phyloP scores from a whole-genome alignment of 2,329 filamentous ascomycete genomes.

The Pezicula radicicola region DNA sequence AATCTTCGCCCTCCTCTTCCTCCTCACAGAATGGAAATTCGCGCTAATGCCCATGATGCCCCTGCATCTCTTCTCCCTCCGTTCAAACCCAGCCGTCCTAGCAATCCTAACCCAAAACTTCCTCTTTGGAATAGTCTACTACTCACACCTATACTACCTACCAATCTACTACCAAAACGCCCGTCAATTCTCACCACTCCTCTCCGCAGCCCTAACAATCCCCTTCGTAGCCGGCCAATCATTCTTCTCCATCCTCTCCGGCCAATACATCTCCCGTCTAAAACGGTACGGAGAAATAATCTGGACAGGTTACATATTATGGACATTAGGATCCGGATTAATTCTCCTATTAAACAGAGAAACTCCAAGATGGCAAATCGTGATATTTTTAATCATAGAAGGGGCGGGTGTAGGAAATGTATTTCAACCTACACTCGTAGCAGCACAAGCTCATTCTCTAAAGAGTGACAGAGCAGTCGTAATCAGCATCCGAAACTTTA shows the following conservation, averaged over 20 bases:
- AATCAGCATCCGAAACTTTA: conserved; percentile 61
- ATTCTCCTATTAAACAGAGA: conserved; percentile 44
- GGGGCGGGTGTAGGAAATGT: conserved; percentile 50
- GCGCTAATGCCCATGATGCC: conserved; percentile 57
- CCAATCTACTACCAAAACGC: conserved; percentile 62
- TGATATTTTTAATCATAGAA: conserved; percentile 46
- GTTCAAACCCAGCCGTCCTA: conserved; percentile 44
- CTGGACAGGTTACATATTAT: conserved; percentile 33
- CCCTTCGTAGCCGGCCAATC: conserved; percentile 47
- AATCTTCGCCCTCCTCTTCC: conserved; percentile 43
- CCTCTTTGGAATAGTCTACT: conserved; percentile 57
- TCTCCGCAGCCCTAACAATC: conserved; percentile 49
- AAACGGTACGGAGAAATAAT: conserved; percentile 59
- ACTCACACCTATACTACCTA: conserved; percentile 55
- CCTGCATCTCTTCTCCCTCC: conserved; percentile 43
- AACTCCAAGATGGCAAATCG: conserved; percentile 45
- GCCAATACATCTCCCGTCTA: conserved; percentile 53
- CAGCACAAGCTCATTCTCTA: conserved; percentile 53
- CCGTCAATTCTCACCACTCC: conserved; percentile 25
- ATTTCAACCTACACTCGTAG: conserved; percentile 49
- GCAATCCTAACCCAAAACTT: conserved; percentile 57
- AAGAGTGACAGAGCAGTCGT: conserved; percentile 58
- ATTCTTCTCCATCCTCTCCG: conserved; percentile 43
- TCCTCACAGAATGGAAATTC: conserved; percentile 53
- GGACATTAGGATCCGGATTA: conserved; percentile 50